These are phyloP conservation scores for Saccharomyces hybrid DNA, from an alignment of 1,139 yeast genomes.

Conservation along the genomic window DNA sequence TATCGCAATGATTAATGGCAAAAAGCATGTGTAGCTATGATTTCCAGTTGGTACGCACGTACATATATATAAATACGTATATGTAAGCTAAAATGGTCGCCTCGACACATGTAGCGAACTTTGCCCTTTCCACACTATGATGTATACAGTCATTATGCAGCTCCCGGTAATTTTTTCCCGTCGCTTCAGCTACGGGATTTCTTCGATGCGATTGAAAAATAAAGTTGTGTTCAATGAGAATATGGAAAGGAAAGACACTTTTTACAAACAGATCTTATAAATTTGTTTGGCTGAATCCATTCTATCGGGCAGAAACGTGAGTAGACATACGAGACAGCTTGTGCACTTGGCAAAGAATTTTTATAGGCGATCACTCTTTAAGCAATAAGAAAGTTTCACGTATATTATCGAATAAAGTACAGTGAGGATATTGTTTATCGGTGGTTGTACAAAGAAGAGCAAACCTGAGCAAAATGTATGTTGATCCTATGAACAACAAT, in stretches of 20 bases:
- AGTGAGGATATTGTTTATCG: slow-evolving; percentile 8
- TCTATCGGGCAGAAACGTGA: background rate
- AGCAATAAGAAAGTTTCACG: background rate
- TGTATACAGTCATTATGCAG: background rate
- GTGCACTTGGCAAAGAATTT: background rate
- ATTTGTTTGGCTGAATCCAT: background rate
- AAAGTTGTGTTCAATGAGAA: background rate
- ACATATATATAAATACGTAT: background rate
- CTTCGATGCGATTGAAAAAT: background rate
- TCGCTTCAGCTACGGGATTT: background rate
- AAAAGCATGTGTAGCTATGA: too few species aligned
- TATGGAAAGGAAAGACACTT: background rate
- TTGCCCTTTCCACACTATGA: background rate
- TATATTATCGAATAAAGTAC: background rate
- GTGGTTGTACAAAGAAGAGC: slow-evolving; percentile 1
- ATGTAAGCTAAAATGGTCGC: too few species aligned
- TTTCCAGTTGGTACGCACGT: background rate
- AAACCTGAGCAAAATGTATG: slow-evolving; percentile 13
- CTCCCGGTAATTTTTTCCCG: background rate
- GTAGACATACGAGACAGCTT: background rate
- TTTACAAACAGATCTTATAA: background rate
- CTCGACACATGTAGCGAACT: background rate
- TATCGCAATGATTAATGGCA: background rate
- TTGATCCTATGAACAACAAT: slow-evolving; percentile 23
- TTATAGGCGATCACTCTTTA: background rate